These are phyloP conservation scores for Nannochloropsis gaditana DNA, from an alignment of 108 stramenopile species.

Conservation along the genomic window DNA sequence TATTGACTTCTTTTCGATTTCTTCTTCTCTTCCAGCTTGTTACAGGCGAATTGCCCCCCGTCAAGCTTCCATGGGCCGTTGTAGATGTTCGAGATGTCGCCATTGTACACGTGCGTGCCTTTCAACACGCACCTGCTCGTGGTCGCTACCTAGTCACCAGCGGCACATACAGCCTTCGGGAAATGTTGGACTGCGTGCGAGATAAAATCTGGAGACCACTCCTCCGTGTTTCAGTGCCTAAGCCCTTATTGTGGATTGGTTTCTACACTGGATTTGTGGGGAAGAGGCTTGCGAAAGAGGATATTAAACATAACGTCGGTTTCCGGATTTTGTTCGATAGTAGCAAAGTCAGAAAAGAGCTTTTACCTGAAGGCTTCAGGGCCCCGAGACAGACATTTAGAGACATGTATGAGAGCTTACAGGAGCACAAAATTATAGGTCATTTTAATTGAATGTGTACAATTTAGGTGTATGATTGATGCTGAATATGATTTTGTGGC, in stretches of 20 bases:
- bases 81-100: background rate
- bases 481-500: too few relatives aligned
- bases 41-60: background rate
- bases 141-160: background rate
- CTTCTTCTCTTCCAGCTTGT: background rate
- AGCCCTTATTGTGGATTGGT: background rate
- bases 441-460: background rate
- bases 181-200: constrained; percentile 6
- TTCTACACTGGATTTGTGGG: background rate
- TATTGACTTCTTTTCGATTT: background rate
- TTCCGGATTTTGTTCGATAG: constrained; percentile 18
- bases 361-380: background rate
- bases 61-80: background rate
- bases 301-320: background rate
- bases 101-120: constrained; percentile 9
- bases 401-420: background rate
- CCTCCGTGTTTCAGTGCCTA: background rate
- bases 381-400: background rate
- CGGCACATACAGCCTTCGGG: background rate
- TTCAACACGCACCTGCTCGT: background rate
- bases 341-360: background rate
- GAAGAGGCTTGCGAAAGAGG: background rate
- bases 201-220: background rate
- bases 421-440: background rate
- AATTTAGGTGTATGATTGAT: too few relatives aligned